A percentile compares a stretch with the other conserved stretches of the same genome.
Evolutionary conservation across 2,329 filamentous ascomycete species (phyloP).

Genomic region (Neonectria sp.): DNA sequence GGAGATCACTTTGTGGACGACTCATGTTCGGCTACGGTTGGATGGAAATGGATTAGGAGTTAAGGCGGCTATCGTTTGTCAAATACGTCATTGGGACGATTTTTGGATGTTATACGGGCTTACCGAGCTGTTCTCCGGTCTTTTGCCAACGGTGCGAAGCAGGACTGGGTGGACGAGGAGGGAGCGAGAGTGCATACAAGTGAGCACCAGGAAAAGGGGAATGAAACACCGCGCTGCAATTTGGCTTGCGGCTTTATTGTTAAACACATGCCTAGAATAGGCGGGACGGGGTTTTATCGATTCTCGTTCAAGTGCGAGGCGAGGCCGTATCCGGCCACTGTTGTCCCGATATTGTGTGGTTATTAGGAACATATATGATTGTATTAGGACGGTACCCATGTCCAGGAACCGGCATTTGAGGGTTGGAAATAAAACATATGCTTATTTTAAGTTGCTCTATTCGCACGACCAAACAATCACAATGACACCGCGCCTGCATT

Average conservation of each 20-base stretch:
- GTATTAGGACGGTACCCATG: conserved; percentile 12
- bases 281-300: conserved; percentile 7
- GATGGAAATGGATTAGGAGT: conserved; percentile 21
- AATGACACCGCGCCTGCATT: background rate
- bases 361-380: conserved; percentile 17
- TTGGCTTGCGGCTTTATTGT: conserved; percentile 7
- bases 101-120: conserved; percentile 6
- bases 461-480: background rate
- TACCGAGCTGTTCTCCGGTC: background rate
- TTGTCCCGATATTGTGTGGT: conserved; percentile 1
- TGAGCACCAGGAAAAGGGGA: conserved; percentile 3
- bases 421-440: conserved; percentile 11
- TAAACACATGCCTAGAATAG: conserved; percentile 22
- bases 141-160: conserved; percentile 3
- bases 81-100: conserved; percentile 1
- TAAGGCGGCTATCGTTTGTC: conserved; percentile 4
- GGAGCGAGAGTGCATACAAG: conserved; percentile 4
- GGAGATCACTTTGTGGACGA: conserved; percentile 1
- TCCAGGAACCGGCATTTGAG: conserved; percentile 9
- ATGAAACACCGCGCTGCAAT: conserved; percentile 15
- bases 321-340: background rate
- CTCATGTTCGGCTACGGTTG: conserved; percentile 8
- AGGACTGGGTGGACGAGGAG: background rate
- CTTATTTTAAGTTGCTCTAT: background rate
- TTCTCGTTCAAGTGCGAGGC: conserved; percentile 5